These are phyloP conservation scores for Podosphaera leucotricha DNA, from an alignment of 2,329 filamentous ascomycete species.

Conservation along the genomic window DNA sequence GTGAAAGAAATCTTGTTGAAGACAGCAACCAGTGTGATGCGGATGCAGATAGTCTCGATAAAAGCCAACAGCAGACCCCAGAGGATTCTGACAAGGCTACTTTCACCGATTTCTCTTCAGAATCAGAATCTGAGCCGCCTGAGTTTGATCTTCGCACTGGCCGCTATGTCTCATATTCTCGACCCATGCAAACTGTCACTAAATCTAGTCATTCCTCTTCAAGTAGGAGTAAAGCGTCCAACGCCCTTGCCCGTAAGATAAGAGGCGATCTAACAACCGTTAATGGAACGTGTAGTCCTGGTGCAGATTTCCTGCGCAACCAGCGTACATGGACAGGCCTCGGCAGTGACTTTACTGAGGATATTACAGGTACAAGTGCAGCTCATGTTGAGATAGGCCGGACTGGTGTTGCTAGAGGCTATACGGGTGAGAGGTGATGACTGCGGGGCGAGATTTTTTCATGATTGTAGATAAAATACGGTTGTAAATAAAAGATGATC, in stretches of 20 bases:
- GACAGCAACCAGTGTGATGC: slow-evolving; percentile 8
- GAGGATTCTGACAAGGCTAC: background rate
- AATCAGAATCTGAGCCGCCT: slow-evolving; percentile 55
- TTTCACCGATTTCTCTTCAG: slow-evolving; percentile 17
- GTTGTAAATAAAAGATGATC: too few species aligned
- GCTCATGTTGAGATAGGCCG: slow-evolving; percentile 68
- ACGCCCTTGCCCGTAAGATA: slow-evolving; percentile 35
- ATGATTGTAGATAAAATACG: too few species aligned
- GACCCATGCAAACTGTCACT: slow-evolving; percentile 36
- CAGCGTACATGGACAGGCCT: slow-evolving; percentile 79
- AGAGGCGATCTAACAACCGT: slow-evolving; percentile 57
- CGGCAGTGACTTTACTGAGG: slow-evolving; percentile 59
- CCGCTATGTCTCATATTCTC: slow-evolving; percentile 52
- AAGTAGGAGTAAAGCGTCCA: slow-evolving; percentile 15
- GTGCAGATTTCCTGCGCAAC: slow-evolving; percentile 63
- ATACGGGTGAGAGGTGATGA: slow-evolving; percentile 40
- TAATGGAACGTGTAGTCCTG: slow-evolving; percentile 72
- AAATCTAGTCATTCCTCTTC: background rate
- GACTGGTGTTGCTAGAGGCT: slow-evolving; percentile 71
- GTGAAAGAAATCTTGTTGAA: slow-evolving; percentile 6
- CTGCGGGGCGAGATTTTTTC: slow-evolving; percentile 1
- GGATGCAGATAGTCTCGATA: background rate
- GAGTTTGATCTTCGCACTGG: slow-evolving; percentile 86
- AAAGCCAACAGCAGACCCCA: slow-evolving; percentile 2
- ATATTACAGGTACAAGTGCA: slow-evolving; percentile 28